phyloP scores from a whole-genome alignment of 108 stramenopile genomes.

The Epipyxis sp. region DNA sequence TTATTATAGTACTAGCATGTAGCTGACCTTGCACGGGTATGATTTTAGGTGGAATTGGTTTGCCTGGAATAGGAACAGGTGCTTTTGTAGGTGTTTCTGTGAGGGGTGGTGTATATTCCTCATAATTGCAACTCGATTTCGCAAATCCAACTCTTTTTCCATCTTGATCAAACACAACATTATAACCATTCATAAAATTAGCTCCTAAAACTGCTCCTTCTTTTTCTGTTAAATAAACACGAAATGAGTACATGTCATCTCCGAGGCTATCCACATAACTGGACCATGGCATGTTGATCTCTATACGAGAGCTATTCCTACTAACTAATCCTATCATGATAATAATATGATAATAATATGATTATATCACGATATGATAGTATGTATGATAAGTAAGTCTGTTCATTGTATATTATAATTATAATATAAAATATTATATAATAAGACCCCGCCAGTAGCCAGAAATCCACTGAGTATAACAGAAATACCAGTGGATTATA shows the following conservation, averaged over 20 bases:
- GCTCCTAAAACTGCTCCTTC: conserved; percentile 31
- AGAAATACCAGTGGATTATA: too few relatives aligned
- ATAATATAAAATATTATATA: background rate
- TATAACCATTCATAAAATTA: conserved; percentile 35
- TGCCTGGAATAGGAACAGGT: background rate
- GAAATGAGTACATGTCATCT: background rate
- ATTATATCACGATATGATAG: too few relatives aligned
- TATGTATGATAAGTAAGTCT: too few relatives aligned
- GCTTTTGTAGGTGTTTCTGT: background rate
- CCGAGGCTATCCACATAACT: conserved; percentile 5
- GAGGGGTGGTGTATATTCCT: background rate
- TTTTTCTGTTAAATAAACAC: conserved; percentile 24
- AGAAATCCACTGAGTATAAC: too few relatives aligned
- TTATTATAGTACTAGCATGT: too few relatives aligned
- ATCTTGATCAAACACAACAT: conserved; percentile 34
- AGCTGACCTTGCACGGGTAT: too few relatives aligned
- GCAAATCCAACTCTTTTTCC: conserved; percentile 19
- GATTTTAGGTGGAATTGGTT: too few relatives aligned
- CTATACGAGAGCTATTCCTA: too few relatives aligned
- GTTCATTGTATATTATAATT: background rate
- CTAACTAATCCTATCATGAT: too few relatives aligned
- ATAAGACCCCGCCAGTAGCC: too few relatives aligned
- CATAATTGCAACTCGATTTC: background rate
- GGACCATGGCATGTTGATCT: background rate
- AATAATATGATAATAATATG: too few relatives aligned